These are phyloP conservation scores for Strobilomyces echinocephalus DNA, from an alignment of 768 basidiomycete genomes.

Conservation along the genomic window DNA sequence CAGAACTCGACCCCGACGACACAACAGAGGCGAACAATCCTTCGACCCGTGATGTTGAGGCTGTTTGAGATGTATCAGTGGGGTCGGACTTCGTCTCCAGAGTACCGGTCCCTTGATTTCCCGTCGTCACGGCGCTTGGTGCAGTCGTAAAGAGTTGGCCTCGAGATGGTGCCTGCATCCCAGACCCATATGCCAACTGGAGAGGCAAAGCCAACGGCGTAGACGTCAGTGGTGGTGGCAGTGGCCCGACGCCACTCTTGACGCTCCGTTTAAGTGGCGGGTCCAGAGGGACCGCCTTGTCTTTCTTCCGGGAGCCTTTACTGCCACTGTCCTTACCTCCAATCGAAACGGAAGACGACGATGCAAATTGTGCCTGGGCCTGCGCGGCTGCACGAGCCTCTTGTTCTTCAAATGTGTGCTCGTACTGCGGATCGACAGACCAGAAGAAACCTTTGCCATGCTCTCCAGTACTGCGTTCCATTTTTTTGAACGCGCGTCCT, in stretches of 20 bases:
- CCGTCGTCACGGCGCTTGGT: neutral
- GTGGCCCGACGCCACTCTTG: slow-evolving; percentile 53
- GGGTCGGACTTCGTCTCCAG: slow-evolving; percentile 8
- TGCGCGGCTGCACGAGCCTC: slow-evolving; percentile 47
- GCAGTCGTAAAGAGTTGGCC: slow-evolving; percentile 11
- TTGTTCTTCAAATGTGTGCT: slow-evolving; percentile 66
- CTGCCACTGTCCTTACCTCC: slow-evolving; percentile 34
- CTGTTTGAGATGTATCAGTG: neutral
- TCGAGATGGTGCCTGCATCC: neutral
- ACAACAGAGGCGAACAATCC: neutral
- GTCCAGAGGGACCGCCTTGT: slow-evolving; percentile 49
- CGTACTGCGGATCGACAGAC: slow-evolving; percentile 76
- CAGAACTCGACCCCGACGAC: slow-evolving; percentile 3
- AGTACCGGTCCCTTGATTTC: neutral
- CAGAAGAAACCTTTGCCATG: slow-evolving; percentile 91
- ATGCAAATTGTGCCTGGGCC: slow-evolving; percentile 23
- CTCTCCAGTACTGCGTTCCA: slow-evolving; percentile 79
- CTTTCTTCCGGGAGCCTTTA: slow-evolving; percentile 50
- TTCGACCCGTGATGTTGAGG: neutral
- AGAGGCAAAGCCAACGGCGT: slow-evolving; percentile 54
- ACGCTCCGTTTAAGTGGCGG: slow-evolving; percentile 67
- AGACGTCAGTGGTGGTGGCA: slow-evolving; percentile 68
- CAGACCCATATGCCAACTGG: slow-evolving; percentile 4
- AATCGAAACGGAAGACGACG: slow-evolving; percentile 13
- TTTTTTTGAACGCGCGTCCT: slow-evolving; percentile 85